Evolutionary conservation across 257 asterid species (phyloP).

Genomic region (Vinca minor): DNA sequence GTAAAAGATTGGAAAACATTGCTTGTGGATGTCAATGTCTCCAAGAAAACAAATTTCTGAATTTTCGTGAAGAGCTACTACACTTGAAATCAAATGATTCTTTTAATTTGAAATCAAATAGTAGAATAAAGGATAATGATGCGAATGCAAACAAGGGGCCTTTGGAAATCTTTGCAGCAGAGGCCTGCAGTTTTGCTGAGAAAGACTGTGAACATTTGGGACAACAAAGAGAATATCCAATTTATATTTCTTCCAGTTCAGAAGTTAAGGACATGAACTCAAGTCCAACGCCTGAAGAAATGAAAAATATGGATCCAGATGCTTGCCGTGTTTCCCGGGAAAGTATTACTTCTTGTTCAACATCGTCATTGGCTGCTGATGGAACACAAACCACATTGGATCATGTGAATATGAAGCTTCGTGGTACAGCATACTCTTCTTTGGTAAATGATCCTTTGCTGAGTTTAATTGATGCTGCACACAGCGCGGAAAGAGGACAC

Average conservation of each 20-base stretch:
- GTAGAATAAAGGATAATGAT: neutral
- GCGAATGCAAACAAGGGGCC: conserved; percentile 11
- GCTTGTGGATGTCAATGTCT: conserved; percentile 12
- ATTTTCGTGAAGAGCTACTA: conserved; percentile 28
- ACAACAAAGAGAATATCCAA: conserved; percentile 9
- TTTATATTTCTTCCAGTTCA: conserved; percentile 3
- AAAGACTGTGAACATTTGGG: conserved; percentile 12
- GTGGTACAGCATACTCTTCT: conserved; percentile 13
- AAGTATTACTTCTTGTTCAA: conserved; percentile 3
- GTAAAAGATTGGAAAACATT: conserved; percentile 20
- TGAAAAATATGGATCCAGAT: conserved; percentile 6
- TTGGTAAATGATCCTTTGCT: conserved; percentile 6
- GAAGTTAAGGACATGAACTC: conserved; percentile 6
- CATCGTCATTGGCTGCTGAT: neutral
- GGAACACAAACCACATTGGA: neutral
- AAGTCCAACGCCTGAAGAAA: conserved; percentile 2
- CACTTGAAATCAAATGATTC: conserved; percentile 16
- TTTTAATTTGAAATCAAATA: conserved; percentile 10
- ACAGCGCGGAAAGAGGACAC: conserved; percentile 9
- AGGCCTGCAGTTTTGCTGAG: conserved; percentile 2
- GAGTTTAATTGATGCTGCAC: conserved; percentile 10
- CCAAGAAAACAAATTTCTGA: conserved; percentile 17
- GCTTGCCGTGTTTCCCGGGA: conserved; percentile 5
- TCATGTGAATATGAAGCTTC: conserved; percentile 14
- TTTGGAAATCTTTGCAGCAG: conserved; percentile 2